Evolutionary conservation across 441 rosid genomes (phyloP), one percentile per base, ranked within the genome.

Genomic region (Erysimum cheiri): DNA sequence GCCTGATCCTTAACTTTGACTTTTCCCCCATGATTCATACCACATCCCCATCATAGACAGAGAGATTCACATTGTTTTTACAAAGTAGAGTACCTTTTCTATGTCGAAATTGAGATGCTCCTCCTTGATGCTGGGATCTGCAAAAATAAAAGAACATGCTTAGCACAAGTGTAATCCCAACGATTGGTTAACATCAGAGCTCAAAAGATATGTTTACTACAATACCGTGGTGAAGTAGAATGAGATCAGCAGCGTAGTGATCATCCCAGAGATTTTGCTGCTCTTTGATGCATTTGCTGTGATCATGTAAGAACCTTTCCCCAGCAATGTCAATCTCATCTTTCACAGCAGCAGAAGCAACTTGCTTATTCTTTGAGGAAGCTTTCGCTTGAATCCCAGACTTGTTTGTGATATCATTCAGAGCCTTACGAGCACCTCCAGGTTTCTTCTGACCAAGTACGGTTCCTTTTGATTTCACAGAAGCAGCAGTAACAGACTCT

Each of bases 231-330:
- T 44, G 63, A 67, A 70, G 72, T 35, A 37, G 53, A 52, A 76
- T 64, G 70, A 64, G 62, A 59, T 76, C 75, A 48, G 52, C 40
- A 48, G 74, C 48, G 64, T 17, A 68, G 60, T 56, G 56, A 70
- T 64, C 67, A 29, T 46, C 68, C 63, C 68, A 70, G 49, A 70
- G 53, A 41, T 3, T 33, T n/a, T 64, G 68, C 68, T 76, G 72
- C 53, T 70, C 47, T 53, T 76, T 60, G 9, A 76, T 70, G 58
- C 79, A 76, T 53, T 70, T 70, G 68, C 72, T 70, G 36, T 70
- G 76, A 52, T 76, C 76, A 59, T 76, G 75, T 6, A 76, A 58
- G 49, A 70, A 70, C 54, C 49, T 29, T 31, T 76, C 79, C 44
- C 58, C 75, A 43, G 63, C 76, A 24, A 76, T 71, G 35, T 65